Conservation (phyloP, 2,329 filamentous ascomycete genomes). For the Ophiocordyceps robertsii region DNA sequence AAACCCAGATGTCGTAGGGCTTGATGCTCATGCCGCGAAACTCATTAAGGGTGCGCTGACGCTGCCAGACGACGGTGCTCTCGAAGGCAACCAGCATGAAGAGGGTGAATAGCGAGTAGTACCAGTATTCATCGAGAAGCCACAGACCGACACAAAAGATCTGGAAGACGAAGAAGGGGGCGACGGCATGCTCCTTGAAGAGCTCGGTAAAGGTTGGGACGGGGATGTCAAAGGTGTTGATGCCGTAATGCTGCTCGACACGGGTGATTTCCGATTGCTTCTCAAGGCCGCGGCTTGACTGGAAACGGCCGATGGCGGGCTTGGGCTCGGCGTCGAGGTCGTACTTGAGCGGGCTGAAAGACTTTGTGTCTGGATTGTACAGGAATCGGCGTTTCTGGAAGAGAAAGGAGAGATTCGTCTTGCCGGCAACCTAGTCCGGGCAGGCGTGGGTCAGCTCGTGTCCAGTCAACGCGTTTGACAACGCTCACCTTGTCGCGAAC, state of each 20-base stretch:
- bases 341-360: constrained; percentile 75
- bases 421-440: constrained; percentile 41
- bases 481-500: constrained; percentile 52
- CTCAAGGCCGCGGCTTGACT: constrained; percentile 63
- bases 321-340: constrained; percentile 76
- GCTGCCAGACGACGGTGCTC: constrained; percentile 98
- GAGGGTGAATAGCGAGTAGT: constrained; percentile 96
- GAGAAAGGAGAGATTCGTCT: constrained; percentile 71
- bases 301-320: constrained; percentile 65
- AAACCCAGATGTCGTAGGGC: constrained; percentile 89
- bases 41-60: constrained; percentile 87
- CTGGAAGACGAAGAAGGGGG: constrained; percentile 98
- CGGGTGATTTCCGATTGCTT: constrained; percentile 63
- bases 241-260: constrained; percentile 84
- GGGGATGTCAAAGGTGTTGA: constrained; percentile 94
- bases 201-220: constrained; percentile 91
- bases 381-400: constrained; percentile 98
- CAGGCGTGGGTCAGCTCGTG: not conserved
- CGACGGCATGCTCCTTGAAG: constrained; percentile 96
- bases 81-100: constrained; percentile 98
- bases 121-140: constrained; percentile 99
- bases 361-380: constrained; percentile 55
- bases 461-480: not conserved
- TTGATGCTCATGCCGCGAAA: constrained; percentile 99
- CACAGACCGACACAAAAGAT: constrained; percentile 96